phyloP scores from a whole-genome alignment of 495 filamentous ascomycete species.

The Hypoxylon lienhwacheense region DNA sequence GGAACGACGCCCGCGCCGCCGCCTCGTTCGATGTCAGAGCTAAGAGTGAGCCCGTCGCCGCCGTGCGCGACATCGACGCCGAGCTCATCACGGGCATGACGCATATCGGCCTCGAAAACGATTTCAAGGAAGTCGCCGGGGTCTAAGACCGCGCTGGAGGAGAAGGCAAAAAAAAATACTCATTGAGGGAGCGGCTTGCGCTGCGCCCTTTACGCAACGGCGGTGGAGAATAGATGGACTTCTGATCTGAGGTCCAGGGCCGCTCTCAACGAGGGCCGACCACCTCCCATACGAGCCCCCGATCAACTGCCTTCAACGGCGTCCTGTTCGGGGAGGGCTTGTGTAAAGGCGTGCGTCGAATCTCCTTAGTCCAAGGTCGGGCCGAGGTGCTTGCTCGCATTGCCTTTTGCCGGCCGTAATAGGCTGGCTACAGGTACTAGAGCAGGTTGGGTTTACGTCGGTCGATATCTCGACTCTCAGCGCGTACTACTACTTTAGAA shows the following conservation, averaged over 20 bases:
- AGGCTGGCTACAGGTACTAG: background rate
- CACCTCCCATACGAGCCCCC: background rate
- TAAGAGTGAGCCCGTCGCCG: slow-evolving; percentile 14
- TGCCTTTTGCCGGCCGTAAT: too few species aligned
- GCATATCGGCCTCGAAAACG: slow-evolving; percentile 44
- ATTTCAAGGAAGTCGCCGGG: slow-evolving; percentile 23
- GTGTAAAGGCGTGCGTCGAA: too few species aligned
- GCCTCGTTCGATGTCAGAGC: background rate
- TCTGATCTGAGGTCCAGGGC: background rate
- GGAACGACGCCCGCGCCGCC: slow-evolving; percentile 28
- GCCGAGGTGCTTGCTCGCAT: too few species aligned
- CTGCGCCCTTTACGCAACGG: too few species aligned
- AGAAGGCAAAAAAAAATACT: background rate
- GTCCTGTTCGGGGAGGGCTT: background rate
- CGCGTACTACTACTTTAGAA: slow-evolving; percentile 12
- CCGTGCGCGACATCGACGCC: slow-evolving; percentile 45
- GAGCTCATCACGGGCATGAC: slow-evolving; percentile 56
- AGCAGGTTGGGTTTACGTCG: slow-evolving; percentile 23
- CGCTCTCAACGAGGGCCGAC: slow-evolving; percentile 6
- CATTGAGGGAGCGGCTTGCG: too few species aligned
- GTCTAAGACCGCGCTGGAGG: background rate
- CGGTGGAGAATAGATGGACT: too few species aligned
- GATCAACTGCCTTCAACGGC: background rate
- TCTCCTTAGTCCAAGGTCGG: too few species aligned
- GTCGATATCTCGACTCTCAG: slow-evolving; percentile 3